Base-by-base conservation (phyloP, 345 rosid genomes). In the Populus deltoides region DNA sequence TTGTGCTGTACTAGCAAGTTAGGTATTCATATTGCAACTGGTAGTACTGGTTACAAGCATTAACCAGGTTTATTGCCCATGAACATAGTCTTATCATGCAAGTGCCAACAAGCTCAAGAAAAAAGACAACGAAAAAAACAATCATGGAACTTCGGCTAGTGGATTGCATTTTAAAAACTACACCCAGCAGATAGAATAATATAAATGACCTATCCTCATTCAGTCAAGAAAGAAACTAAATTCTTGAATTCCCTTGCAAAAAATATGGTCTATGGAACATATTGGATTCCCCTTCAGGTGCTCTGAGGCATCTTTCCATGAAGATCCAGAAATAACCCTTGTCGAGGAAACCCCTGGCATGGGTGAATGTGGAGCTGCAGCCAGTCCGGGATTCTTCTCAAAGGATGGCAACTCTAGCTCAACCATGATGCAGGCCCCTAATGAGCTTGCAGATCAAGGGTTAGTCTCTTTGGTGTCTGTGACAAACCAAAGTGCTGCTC, bases 311-410 rank as follows among this genome's bases (percentile, higher is more conserved):
- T 83, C 80, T 70, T 79, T 80, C 76, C 65, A 75, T 84, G 94
- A 87, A 83, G 94, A 86, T 78, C 86, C 75, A 78, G 93, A 89
- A 66, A 51, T 87, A 77, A 73, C 79, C 53, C 18, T 85, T 76
- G 88, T 91, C 66, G 87, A 83, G 86, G 94, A 92, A 88, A 85
- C 91, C 51, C 85, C 88, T n/a, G 76, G 61, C 75, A 65, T 80
- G 78, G 80, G 82, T 71, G 78, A 79, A 66, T 76, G 76, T 62
- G 78, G 66, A 45, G 71, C 84, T 59, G 61, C 80, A 74, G 65
- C 86, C 57, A 90, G 90, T 84, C 85, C 93, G 39, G 81, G 83
- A 82, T 85, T 89, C 73, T 83, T 79, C 73, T 86, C 86, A 33
- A 88, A 78, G 87, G 82, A 83, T 49, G 86, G 81, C 66, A 84